These are phyloP conservation scores for Talaromyces sp. DNA, from an alignment of 2,329 filamentous ascomycete genomes.

Conservation along the genomic window DNA sequence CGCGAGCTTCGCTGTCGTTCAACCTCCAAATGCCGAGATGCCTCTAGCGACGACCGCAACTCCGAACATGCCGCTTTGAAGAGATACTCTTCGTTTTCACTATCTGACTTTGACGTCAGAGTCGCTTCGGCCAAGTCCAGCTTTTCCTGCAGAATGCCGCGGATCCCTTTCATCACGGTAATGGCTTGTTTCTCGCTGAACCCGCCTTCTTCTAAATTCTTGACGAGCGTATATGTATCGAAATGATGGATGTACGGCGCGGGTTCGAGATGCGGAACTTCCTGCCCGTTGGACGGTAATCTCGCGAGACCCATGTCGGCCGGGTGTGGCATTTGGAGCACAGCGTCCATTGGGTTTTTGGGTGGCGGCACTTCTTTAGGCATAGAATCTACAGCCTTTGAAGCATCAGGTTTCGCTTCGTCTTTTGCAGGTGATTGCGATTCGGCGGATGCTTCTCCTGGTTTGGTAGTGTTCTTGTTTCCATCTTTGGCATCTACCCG, in stretches of 20 bases:
- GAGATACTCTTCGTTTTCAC: slow-evolving; percentile 92
- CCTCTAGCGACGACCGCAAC: slow-evolving; percentile 79
- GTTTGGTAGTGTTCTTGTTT: background rate
- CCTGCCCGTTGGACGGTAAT: slow-evolving; percentile 36
- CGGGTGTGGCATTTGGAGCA: slow-evolving; percentile 42
- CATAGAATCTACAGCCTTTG: background rate
- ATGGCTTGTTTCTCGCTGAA: slow-evolving; percentile 74
- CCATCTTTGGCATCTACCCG: background rate
- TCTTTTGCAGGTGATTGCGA: slow-evolving; percentile 7
- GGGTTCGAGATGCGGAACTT: slow-evolving; percentile 62
- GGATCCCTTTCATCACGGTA: slow-evolving; percentile 88
- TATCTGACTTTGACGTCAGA: slow-evolving; percentile 83
- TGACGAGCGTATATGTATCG: slow-evolving; percentile 86
- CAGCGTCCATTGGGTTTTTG: slow-evolving; percentile 35
- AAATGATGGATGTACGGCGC: slow-evolving; percentile 92
- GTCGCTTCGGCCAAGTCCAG: slow-evolving; percentile 74
- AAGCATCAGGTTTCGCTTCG: background rate
- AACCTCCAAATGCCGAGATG: slow-evolving; percentile 69
- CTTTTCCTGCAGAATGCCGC: slow-evolving; percentile 71
- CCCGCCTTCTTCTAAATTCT: slow-evolving; percentile 67
- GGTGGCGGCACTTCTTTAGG: slow-evolving; percentile 12
- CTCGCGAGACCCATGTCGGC: slow-evolving; percentile 31
- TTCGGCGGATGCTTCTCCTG: background rate
- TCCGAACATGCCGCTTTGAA: slow-evolving; percentile 94
- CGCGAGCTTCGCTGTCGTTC: slow-evolving; percentile 80